Evolutionary conservation across 768 basidiomycete species (phyloP), one percentile per base, ranked within the genome.

Genomic region (Pulveroboletus ravenelii): DNA sequence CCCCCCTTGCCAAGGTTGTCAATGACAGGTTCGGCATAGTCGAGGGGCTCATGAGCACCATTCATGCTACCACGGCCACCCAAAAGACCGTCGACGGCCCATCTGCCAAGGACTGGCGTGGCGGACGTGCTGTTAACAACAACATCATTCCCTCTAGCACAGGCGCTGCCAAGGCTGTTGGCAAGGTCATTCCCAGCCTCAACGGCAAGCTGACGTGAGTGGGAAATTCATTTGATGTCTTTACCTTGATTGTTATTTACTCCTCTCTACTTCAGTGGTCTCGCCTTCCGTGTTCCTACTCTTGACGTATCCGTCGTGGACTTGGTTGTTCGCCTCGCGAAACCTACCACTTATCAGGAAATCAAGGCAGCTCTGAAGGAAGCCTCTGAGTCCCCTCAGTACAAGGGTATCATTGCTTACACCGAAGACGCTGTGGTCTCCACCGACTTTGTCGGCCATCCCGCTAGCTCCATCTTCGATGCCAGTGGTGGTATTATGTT

Each of bases 91-190:
- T 93, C 63, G 94, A 96, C 59, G 93, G 92, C 45, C 92, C 92
- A 40, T 95, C 93, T 42, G 68, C 80, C 79, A 98, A 94, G 78
- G 93, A 95, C 77, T 95, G 93, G 93, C 90, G 93, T 69, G 93
- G 93, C 67, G 93, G 93, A 57, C 95, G 95, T 74, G 84, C 85
- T 64, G 93, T 94, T 58, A 87, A 85, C 73, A 89, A 88, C 78
- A 99, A 99, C 83, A 97, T 99, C 76, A 99, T 99, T 69, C 95
- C 95, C 44, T 96, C 94, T 20, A 95, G 94, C 61, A 97, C 95
- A 59, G 95, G 95, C 74, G 95, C 95, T 57, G 95, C 95, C 71
- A 99, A 98, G 83, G 93, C 93, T 57, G 93, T 95, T 67, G 93
- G 93, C 63, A 95, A 96, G 79, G 93, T 99, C 72, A 97, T 98